phyloP scores from a whole-genome alignment of 2,329 filamentous ascomycete species.

The Alternaria atra region DNA sequence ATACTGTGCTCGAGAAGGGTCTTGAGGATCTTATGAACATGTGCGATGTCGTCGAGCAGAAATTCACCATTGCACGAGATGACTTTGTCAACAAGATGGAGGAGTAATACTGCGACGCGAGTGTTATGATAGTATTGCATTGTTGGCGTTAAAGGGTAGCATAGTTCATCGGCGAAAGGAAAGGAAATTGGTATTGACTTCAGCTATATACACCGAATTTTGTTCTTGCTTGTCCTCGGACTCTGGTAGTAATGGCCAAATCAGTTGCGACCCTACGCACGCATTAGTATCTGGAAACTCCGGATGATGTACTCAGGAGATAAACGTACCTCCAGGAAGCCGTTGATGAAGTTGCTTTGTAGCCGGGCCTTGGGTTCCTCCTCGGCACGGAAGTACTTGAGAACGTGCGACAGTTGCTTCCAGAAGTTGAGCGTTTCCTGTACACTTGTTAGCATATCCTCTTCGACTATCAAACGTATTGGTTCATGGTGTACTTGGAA shows the following conservation, averaged over 20 bases:
- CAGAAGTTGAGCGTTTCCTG: constrained; percentile 99
- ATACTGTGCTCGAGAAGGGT: constrained; percentile 89
- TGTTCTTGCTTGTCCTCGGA: constrained; percentile 21
- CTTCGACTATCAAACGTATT: background rate
- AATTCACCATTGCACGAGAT: constrained; percentile 77
- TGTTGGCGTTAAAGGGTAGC: constrained; percentile 43
- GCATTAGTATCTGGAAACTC: constrained; percentile 13
- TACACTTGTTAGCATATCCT: constrained; percentile 6
- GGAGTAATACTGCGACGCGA: constrained; percentile 19
- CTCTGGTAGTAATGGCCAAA: constrained; percentile 8
- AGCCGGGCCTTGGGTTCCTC: constrained; percentile 78
- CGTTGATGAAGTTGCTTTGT: constrained; percentile 89
- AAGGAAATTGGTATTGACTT: constrained; percentile 50
- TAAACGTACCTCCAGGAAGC: constrained; percentile 87
- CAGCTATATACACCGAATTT: constrained; percentile 45
- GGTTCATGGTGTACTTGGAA: constrained; percentile 74
- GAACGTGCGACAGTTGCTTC: constrained; percentile 95
- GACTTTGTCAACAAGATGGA: constrained; percentile 61
- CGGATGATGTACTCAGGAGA: too few species aligned
- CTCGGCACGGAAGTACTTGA: constrained; percentile 95
- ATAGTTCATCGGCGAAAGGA: constrained; percentile 35
- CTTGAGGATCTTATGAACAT: constrained; percentile 87
- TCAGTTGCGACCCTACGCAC: constrained; percentile 51
- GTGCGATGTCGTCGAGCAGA: constrained; percentile 92
- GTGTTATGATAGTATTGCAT: constrained; percentile 31